Base-by-base conservation (phyloP, 2,329 filamentous ascomycete species). In the Arachnomyces sp. region DNA sequence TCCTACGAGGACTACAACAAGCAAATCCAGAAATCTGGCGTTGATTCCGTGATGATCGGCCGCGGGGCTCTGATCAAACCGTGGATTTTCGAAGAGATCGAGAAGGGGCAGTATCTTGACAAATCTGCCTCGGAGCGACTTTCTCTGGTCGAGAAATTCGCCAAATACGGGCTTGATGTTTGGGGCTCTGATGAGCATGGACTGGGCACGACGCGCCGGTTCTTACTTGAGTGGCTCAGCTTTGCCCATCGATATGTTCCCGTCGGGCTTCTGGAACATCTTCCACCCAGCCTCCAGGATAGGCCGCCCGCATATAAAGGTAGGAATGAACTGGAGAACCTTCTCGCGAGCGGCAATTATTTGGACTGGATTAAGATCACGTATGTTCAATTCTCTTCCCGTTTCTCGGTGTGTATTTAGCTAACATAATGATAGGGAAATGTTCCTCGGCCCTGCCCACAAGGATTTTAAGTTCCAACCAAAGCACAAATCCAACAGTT, bases 331-430 rank as follows among this genome's bases (percentile, higher is more conserved):
- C 64, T 98, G 57, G 92, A 98, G 74, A 94, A 86, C n/a, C 67
- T 98, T 49, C 73, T 98, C 66, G 82, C 81, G 11, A 95, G 88
- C 64, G 77, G 79, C 48, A 88, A 96, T 64, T 95, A 94, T 67
- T 84, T 82, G 67, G 92, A 98, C 63, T 98, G 92, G 92, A 88
- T 98, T 61, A 96, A 94, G 71, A 93, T 98, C 55, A 93, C 82
- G 88, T 92, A 76, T 61, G 79, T 72, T 43, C 7, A 31, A 12
- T n/a, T 25, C 12, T 7, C 15, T 15, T 31, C n/a, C 17, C 12
- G 42, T 14, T 43, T 35, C 42, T 44, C 39, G 47, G 35, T n/a
- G 16, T 12, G 5, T 38, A 20, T 36, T 13, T 31, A 7, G 40
- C 39, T 29, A 40, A 54, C 9, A 8, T 34, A 43, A 17, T 38